Percentiles rank a stretch among this genome's conserved stretches.
phyloP scores from a whole-genome alignment of 1,139 yeast genomes.

The Chernovozyma aurita region DNA sequence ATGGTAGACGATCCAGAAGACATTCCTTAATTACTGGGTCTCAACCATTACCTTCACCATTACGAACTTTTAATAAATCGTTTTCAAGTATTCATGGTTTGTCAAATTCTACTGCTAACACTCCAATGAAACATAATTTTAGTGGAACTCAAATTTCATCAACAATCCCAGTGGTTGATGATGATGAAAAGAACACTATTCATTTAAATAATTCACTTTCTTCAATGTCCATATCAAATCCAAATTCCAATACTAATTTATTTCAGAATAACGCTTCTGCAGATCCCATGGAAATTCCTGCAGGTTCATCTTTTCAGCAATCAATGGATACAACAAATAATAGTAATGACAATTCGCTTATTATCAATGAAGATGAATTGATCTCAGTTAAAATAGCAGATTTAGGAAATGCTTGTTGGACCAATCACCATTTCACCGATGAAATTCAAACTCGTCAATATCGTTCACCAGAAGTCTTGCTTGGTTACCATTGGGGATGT shows the following conservation, averaged over 20 bases:
- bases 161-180: slow-evolving; percentile 3
- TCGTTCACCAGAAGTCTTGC: slow-evolving; percentile 43
- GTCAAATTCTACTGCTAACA: slow-evolving; percentile 38
- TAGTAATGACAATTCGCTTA: slow-evolving; percentile 3
- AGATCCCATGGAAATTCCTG: slow-evolving; percentile 19
- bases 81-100: slow-evolving; percentile 37
- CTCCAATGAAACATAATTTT: slow-evolving; percentile 30
- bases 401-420: slow-evolving; percentile 50
- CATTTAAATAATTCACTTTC: not conserved
- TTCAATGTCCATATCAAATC: not conserved
- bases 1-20: slow-evolving; percentile 60
- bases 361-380: slow-evolving; percentile 38
- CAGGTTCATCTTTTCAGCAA: not conserved
- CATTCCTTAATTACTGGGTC: slow-evolving; percentile 81
- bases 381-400: slow-evolving; percentile 49
- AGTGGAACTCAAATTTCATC: slow-evolving; percentile 11
- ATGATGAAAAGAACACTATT: not conserved
- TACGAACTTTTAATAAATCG: slow-evolving; percentile 43
- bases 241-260: slow-evolving; percentile 13
- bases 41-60: slow-evolving; percentile 80
- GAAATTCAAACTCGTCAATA: slow-evolving; percentile 50
- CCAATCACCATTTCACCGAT: slow-evolving; percentile 46
- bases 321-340: slow-evolving; percentile 1
- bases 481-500: slow-evolving; percentile 50
- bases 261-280: slow-evolving; percentile 17